phyloP scores from a whole-genome alignment of 2,329 filamentous ascomycete genomes.

The Curvularia spicifera region DNA sequence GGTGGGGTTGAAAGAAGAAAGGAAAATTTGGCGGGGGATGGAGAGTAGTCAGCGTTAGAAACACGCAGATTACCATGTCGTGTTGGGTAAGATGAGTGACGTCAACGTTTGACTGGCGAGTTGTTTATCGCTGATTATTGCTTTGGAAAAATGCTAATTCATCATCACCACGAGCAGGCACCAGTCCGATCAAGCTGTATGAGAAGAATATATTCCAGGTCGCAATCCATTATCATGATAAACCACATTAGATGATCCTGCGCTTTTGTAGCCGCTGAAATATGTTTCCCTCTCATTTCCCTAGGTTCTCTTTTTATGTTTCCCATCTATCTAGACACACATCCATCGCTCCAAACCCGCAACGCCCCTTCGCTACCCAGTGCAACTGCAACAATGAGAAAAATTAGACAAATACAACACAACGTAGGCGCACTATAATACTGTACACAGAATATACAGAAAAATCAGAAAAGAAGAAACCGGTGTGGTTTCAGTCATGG shows the following conservation, averaged over 20 bases:
- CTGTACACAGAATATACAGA: neutral
- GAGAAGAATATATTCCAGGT: neutral
- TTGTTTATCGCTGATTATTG: no score
- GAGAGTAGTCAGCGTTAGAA: neutral
- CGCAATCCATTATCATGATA: neutral
- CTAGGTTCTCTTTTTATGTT: neutral
- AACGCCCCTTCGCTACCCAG: neutral
- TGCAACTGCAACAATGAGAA: neutral
- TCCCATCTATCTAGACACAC: neutral
- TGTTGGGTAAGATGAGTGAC: neutral
- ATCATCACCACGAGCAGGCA: neutral
- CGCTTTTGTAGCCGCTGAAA: neutral
- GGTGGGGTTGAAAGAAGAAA: neutral
- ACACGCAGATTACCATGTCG: neutral
- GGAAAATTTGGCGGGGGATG: neutral
- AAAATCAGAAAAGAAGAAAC: neutral
- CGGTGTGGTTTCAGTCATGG: neutral
- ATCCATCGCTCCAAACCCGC: neutral
- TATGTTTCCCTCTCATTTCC: neutral
- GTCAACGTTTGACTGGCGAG: neutral
- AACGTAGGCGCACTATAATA: conserved; percentile 1
- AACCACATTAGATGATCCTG: neutral
- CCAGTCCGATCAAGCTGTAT: neutral
- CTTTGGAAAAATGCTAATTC: neutral
- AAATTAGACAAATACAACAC: conserved; percentile 3